Base-by-base conservation (phyloP, 371 early-diverging fungal genomes). In the Capniomyces stellatus region DNA sequence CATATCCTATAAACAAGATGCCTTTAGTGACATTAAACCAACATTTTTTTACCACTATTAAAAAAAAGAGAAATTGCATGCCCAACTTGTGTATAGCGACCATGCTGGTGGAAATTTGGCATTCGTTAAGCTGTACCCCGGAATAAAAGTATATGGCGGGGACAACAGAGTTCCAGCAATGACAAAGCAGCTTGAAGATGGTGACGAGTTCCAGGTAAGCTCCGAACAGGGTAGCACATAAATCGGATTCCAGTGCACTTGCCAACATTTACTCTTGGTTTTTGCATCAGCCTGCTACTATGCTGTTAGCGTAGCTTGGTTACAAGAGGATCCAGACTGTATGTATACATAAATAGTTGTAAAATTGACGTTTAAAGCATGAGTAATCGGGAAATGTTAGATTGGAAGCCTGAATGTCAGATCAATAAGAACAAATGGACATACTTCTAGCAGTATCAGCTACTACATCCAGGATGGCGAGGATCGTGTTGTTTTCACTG, bases 361-460 rank as follows among this genome's bases (percentile, higher is more conserved):
- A n/a, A n/a, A n/a, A n/a, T n/a, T n/a, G n/a, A n/a, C n/a, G n/a
- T n/a, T n/a, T n/a, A n/a, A n/a, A n/a, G n/a, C n/a, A n/a, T n/a
- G n/a, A n/a, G n/a, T n/a, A n/a, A n/a, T n/a, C n/a, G n/a, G n/a
- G n/a, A n/a, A n/a, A n/a, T 19, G 76, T 44, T n/a, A 75, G 35
- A 58, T 92, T 19, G 87, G 90, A 29, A 72, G 72, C 4, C 62
- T 88, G 23, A 70, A 52, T 23, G 58, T 75, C 21, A 64, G 64
- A 25, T 69, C 83, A 0, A 63, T 85, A 1, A 73, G 76, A 64
- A 92, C 92, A 3, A 75, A 77, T 23, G 87, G 94, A 57, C 95
- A 95, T 64, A 95, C 95, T 27, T 78, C 75, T 54, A 89, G 92
- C 43, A 83, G 83, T 63, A 79, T 91, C 3, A 81, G 82, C 55